These are phyloP conservation scores for Schizophyllum commune DNA, from an alignment of 1,284 basidiomycete species.

Conservation along the genomic window DNA sequence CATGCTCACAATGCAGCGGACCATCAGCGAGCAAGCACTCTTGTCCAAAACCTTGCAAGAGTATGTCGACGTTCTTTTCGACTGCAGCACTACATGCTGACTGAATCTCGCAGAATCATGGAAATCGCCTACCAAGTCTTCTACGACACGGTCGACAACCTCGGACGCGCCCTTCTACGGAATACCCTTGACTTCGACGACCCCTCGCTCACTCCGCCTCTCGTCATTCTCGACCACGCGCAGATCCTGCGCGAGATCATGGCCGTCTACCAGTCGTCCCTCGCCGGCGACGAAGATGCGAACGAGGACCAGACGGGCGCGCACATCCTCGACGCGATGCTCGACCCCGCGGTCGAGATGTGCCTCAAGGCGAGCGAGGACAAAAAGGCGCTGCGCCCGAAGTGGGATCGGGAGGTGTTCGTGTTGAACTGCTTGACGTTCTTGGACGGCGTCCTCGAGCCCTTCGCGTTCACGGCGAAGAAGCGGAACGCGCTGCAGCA, in stretches of 20 bases:
- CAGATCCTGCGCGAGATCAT: conserved; percentile 85
- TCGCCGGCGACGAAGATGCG: conserved; percentile 49
- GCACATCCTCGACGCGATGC: conserved; percentile 70
- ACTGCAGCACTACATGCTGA: no score
- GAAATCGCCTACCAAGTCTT: conserved; percentile 77
- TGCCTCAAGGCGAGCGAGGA: conserved; percentile 64
- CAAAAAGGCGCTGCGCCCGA: conserved; percentile 42
- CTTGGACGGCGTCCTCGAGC: conserved; percentile 67
- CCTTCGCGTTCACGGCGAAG: conserved; percentile 64
- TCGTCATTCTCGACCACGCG: conserved; percentile 71
- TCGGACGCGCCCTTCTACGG: conserved; percentile 68
- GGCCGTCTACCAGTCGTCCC: conserved; percentile 78
- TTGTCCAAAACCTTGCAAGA: conserved; percentile 76
- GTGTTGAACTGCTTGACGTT: conserved; percentile 81
- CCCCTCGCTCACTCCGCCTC: conserved; percentile 67
- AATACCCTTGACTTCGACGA: conserved; percentile 71
- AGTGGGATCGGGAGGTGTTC: conserved; percentile 79
- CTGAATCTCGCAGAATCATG: conserved; percentile 53
- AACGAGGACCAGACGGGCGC: conserved; percentile 48
- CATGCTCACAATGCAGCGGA: conserved; percentile 84
- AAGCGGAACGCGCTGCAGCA: conserved; percentile 53
- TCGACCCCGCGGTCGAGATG: conserved; percentile 79
- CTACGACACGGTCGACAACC: conserved; percentile 77
- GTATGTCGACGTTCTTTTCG: conserved; percentile 48
- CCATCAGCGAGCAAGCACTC: conserved; percentile 76